Base-by-base conservation (phyloP, 2,329 filamentous ascomycete species). In the Cladosporium sp. region DNA sequence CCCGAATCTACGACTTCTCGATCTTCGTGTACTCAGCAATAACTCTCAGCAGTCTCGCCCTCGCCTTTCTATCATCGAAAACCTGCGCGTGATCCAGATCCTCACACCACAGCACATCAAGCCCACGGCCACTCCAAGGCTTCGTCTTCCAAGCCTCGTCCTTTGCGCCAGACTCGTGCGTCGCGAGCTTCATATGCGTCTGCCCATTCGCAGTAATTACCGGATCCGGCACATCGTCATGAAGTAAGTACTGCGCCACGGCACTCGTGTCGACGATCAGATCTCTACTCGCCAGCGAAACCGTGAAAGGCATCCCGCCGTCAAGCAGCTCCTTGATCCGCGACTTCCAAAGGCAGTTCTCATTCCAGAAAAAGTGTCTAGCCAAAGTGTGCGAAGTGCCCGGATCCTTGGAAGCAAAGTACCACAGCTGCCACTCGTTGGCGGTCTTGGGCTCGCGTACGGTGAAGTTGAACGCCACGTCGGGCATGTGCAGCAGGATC, bases 401-500 rank as follows among this genome's bases (percentile, higher is more conserved):
- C 30, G 87, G 85, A 69, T 92, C 89, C 63, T 83, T 88, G 53
- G 84, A 86, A 6, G 87, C 89, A 73, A 91, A 91, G 70, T 89
- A 92, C 81, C 86, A 89, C 16, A 92, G 78, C 73, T 89, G 85
- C 79, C 86, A 88, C 75, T 92, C 88, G 67, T 89, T 90, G n/a
- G 89, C 88, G 1, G 65, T 85, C 78, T 67, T 66, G 0, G 73
- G 74, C 16, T 67, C 49, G 5, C 72, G 70, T 5, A 83, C 79
- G 13, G 85, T 88, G 73, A 92, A 91, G 76, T 91, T 92, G 80
- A 87, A 91, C 13, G 89, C 88, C 34, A 91, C 87, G 67, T 89
- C 83, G 0, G 89, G 89, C 39, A 89, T 81, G 73, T 92, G 89
- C 36, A 92, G 80, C 64, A 91, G 77, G 63, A 91, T 83, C 26